Evolutionary conservation across 1,284 basidiomycete genomes (phyloP), one percentile per base, ranked within the genome.

Genomic region (Taiwanofungus camphoratus): DNA sequence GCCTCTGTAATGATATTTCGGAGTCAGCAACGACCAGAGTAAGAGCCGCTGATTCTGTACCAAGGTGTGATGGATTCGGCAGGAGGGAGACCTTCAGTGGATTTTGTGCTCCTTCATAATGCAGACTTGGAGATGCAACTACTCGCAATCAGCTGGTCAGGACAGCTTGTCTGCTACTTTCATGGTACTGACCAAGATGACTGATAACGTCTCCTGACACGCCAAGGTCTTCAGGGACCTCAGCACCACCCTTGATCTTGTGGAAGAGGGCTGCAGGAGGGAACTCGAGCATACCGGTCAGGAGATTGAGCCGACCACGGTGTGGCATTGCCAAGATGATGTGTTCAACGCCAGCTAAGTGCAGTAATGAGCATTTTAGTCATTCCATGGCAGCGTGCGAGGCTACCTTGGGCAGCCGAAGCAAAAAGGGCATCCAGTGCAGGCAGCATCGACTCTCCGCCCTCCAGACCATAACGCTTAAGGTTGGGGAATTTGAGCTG

Each of bases 381-480:
- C 21, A 18, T 11, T 5, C 5, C 4, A 5, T 11, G 3, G 4
- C 37, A n/a, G 0, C 16, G 18, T 39, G 33, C n/a, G 30, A 5
- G 59, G 59, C 9, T 24, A 87, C 87, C 72, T 50, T 67, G 60
- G 2, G 87, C 75, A 8, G 88, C 80, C 3, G 75, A 69, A 1
- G 72, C 68, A 52, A 93, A 89, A 9, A 94, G 62, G 0, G 78
- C 71, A 52, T 92, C 87, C 2, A 93, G 69, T 1, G 88, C 89
- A 1, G 88, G 84, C 15, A 94, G 65, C 90, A 93, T 92, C 4
- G 86, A 88, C 67, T 94, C 92, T 1, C 86, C 92, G 1, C 91
- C 91, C 63, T 94, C 91, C 21, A 91, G 68, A 0, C 87, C 87
- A 59, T 90, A 92, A 9, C 87, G 74, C 64, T 91, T 91, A 59